phyloP scores from a whole-genome alignment of 768 basidiomycete species.

The Fomitopsis serialis region DNA sequence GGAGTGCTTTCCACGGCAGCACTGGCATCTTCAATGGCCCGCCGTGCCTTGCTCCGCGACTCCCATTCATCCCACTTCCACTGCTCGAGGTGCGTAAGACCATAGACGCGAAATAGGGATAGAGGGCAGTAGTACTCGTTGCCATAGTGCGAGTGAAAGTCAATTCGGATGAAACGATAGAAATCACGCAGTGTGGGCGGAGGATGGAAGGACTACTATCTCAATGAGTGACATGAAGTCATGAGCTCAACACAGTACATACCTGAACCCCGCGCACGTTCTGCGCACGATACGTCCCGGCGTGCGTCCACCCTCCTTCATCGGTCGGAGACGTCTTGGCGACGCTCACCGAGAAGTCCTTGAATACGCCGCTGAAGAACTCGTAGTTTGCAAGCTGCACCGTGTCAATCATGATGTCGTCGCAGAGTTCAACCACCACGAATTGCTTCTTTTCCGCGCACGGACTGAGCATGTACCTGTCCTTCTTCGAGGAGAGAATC shows the following conservation, averaged over 20 bases:
- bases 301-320: slow-evolving; percentile 41
- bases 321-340: slow-evolving; percentile 38
- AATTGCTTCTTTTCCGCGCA: slow-evolving; percentile 66
- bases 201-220: slow-evolving; percentile 65
- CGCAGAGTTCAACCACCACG: slow-evolving; percentile 94
- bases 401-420: slow-evolving; percentile 95
- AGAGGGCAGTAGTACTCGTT: slow-evolving; percentile 96
- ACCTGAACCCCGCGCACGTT: slow-evolving; percentile 92
- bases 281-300: slow-evolving; percentile 84
- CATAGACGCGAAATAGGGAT: slow-evolving; percentile 88
- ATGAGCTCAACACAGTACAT: no score
- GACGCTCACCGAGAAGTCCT: slow-evolving; percentile 82
- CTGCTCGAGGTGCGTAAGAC: slow-evolving; percentile 92
- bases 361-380: slow-evolving; percentile 96
- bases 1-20: slow-evolving; percentile 20
- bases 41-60: slow-evolving; percentile 46
- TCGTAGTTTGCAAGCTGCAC: slow-evolving; percentile 96
- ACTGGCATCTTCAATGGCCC: slow-evolving; percentile 14
- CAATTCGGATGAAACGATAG: slow-evolving; percentile 90
- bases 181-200: slow-evolving; percentile 73
- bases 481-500: slow-evolving; percentile 85
- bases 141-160: slow-evolving; percentile 91
- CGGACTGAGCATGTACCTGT: slow-evolving; percentile 95
- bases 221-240: background rate
- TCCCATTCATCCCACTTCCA: slow-evolving; percentile 93